Evolutionary conservation across 1,139 yeast species (phyloP), one percentile per base, ranked within the genome.

Genomic region (Geotrichum histeridarum): DNA sequence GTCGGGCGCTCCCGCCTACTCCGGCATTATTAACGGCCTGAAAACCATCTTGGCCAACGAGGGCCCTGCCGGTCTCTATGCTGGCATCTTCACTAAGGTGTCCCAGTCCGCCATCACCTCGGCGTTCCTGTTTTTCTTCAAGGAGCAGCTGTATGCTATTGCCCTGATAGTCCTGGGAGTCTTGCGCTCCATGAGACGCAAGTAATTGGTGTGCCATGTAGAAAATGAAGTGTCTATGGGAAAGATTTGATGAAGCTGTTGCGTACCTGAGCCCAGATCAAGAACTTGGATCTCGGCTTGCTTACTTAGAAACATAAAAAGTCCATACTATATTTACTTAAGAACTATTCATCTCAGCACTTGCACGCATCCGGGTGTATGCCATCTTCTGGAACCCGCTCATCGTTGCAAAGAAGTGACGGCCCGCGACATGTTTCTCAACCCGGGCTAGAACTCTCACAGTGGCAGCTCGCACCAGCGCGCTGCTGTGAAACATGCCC

Each of bases 111-210:
- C 91, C 53, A 69, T 85, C 56, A 88, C 95, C 44, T 94, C 96
- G 5, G 97, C 96, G 0, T 86, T 91, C 65, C 77, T 91, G 64
- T 91, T 91, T 69, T 87, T 84, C 70, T 90, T 91, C 72, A 91
- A 91, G 73, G 97, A 91, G 69, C 93, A 87, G 70, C 78, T 90
- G 36, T 71, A 67, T 57, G 57, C 70, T 27, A 58, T 68, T 42
- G 72, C 73, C 32, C 45, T 70, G 8, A 57, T 62, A 9, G 32
- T 70, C 38, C 58, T 69, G 37, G 64, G 64, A 2, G 50, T 69
- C 31, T 36, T 67, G 41, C 63, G 70, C 50, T 51, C 48, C 42
- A 41, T 63, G 12, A 57, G 60, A 50, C 49, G 37, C 12, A 22
- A 22, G 27, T 22, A 22, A 22, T 22, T 22, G 27, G 27, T 22